Evolutionary conservation across 441 rosid species (phyloP).

Genomic region (Pelargonium cotyledonis): DNA sequence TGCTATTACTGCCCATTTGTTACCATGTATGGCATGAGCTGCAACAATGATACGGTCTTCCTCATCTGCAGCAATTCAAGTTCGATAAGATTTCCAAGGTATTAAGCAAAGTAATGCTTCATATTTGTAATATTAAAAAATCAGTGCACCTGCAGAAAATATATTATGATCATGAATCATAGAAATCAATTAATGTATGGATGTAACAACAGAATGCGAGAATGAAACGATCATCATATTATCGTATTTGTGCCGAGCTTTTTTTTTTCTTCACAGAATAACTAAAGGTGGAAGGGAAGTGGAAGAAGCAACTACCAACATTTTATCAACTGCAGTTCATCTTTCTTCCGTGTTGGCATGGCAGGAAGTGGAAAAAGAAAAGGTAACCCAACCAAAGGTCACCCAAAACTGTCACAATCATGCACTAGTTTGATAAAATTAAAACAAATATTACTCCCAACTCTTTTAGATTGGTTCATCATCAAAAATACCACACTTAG

Average conservation of each 20-base stretch:
- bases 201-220: background rate
- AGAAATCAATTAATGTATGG: background rate
- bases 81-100: background rate
- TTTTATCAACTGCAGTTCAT: background rate
- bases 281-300: background rate
- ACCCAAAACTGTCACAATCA: background rate
- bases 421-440: too few species aligned
- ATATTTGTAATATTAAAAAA: background rate
- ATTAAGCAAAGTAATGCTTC: slow-evolving; percentile 11
- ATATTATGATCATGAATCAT: background rate
- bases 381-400: too few species aligned
- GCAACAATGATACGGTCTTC: slow-evolving; percentile 70
- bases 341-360: background rate
- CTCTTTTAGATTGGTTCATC: background rate
- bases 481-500: too few species aligned
- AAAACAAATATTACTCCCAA: too few species aligned
- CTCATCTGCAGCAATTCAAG: slow-evolving; percentile 50
- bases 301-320: too few species aligned
- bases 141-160: background rate
- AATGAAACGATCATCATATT: background rate
- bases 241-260: too few species aligned
- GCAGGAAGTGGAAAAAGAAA: background rate
- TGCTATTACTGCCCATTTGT: slow-evolving; percentile 94
- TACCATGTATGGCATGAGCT: slow-evolving; percentile 73
- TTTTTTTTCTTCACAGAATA: background rate